phyloP scores from a whole-genome alignment of 2,329 filamentous ascomycete species.

The Pseudogymnoascus sp. region DNA sequence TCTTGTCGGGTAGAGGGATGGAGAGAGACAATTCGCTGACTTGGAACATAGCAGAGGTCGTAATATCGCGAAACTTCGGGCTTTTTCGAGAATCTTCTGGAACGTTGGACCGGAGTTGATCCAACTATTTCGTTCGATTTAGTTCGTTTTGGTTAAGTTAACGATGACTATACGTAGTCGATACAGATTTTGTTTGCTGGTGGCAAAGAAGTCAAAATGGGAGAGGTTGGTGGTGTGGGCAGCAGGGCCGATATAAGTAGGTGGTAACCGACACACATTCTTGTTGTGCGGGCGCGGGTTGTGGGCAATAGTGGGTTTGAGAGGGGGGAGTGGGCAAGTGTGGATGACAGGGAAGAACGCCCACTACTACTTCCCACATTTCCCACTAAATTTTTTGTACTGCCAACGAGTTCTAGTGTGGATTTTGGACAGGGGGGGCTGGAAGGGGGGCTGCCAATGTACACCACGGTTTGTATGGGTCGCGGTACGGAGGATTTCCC shows the following conservation, averaged over 20 bases:
- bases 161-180: conserved; percentile 2
- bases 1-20: conserved; percentile 9
- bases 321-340: background rate
- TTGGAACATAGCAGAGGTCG: conserved; percentile 9
- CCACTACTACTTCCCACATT: no score
- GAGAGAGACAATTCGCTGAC: conserved; percentile 4
- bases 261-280: background rate
- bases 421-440: background rate
- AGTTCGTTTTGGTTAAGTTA: background rate
- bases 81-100: background rate
- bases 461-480: background rate
- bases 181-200: conserved; percentile 5
- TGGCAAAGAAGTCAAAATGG: conserved; percentile 2
- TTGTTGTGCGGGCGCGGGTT: background rate
- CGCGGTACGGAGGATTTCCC: conserved; percentile 1
- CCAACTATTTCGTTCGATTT: conserved; percentile 1
- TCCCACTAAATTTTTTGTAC: background rate
- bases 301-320: background rate
- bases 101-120: conserved; percentile 3
- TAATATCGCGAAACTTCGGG: background rate
- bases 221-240: conserved; percentile 6
- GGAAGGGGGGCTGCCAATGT: background rate
- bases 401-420: conserved; percentile 5
- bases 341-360: conserved; percentile 3
- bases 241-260: background rate